A percentile compares a stretch with the other conserved stretches of the same genome.
phyloP scores from a whole-genome alignment of 2,329 filamentous ascomycete species.

The Trichophyton rubrum region DNA sequence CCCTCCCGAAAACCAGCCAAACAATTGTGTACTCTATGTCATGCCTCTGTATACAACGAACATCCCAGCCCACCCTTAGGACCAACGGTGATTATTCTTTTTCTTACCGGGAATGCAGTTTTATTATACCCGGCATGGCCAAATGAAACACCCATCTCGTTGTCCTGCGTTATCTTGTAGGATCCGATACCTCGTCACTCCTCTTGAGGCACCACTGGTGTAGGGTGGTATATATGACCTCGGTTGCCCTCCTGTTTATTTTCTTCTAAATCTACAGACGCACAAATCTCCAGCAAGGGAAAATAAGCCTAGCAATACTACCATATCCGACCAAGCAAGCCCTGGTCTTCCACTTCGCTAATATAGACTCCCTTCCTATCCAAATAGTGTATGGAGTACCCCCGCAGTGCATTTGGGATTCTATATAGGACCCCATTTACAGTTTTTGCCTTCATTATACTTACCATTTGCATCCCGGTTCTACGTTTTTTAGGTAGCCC shows the following conservation, averaged over 20 bases:
- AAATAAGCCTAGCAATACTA: neutral
- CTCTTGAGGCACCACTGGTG: neutral
- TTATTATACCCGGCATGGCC: neutral
- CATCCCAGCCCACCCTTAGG: neutral
- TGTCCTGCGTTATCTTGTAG: neutral
- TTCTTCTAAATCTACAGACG: neutral
- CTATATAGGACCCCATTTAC: neutral
- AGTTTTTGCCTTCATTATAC: neutral
- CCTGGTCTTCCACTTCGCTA: neutral
- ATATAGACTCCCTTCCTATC: neutral
- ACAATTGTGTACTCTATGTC: neutral
- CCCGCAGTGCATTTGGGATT: neutral
- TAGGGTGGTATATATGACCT: neutral
- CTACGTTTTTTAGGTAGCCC: neutral
- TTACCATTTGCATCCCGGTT: neutral
- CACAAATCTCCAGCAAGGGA: neutral
- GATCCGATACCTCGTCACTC: neutral
- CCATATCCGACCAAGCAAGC: neutral
- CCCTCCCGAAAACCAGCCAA: neutral
- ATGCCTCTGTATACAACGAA: neutral
- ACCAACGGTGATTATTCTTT: neutral
- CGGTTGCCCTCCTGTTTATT: neutral
- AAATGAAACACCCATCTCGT: neutral
- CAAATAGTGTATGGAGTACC: neutral
- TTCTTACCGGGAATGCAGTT: neutral